Evolutionary conservation across 2,329 filamentous ascomycete species (phyloP), one percentile per base, ranked within the genome.

Genomic region (Penicillium sp.): DNA sequence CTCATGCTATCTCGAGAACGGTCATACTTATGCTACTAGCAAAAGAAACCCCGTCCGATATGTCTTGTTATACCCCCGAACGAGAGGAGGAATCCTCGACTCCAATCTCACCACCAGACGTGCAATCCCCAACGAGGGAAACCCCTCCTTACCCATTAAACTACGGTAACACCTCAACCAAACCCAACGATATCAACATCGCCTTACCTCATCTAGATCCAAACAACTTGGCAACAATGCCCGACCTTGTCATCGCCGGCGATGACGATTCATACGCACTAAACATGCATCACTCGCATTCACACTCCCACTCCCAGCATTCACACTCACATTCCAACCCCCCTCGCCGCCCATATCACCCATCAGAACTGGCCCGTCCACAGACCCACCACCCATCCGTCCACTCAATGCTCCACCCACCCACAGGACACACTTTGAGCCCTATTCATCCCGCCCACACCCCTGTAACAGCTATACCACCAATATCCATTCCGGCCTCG

Each of bases 61-160:
- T 74, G 71, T 72, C 68, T 42, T 74, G 71, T 58, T 74, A 71
- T 57, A 74, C 71, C 7, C 71, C 71, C 11, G 69, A 71, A 49
- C 71, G 69, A 11, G 67, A 70, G 21, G 71, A 73, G 19, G 65
- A 67, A 35, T 51, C 46, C 27, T 52, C 63, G 8, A 69, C 70
- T 7, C 60, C 71, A 24, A 65, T 69, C 33, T 71, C 71, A 26
- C 64, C 65, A 24, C 57, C 68, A 47, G 71, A 73, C 14, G 58
- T 68, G 22, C 65, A 65, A 29, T 67, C 68, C 19, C 62, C 66
- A 45, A 56, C 60, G 13, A 65, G 68, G 60, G 66, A 73, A 52
- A 59, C 59, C 21, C 50, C 61, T n/a, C 50, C 61, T 10, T 61
- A 58, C 43, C 57, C 58, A 4, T 47, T 63, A 14, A 51, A 35